Evolutionary conservation across 2,329 filamentous ascomycete genomes (phyloP).

Genomic region (Nemania diffusa): DNA sequence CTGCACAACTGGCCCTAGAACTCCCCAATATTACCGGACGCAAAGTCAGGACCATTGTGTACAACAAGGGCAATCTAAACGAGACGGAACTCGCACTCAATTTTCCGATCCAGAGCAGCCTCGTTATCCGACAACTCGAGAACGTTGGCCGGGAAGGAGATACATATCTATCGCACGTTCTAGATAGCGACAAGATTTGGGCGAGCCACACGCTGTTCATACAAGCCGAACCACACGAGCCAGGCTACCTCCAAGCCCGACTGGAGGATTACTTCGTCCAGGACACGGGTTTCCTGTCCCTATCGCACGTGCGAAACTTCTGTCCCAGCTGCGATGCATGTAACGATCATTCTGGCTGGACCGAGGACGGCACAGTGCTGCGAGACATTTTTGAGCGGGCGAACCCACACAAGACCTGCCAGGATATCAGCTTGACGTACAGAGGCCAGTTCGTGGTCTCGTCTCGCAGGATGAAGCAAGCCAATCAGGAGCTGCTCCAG

Average conservation of each 20-base stretch:
- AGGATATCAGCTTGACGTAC: slow-evolving; percentile 35
- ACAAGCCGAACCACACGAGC: slow-evolving; percentile 38
- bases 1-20: slow-evolving; percentile 31
- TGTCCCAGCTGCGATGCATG: slow-evolving; percentile 36
- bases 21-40: slow-evolving; percentile 33
- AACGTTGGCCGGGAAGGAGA: slow-evolving; percentile 40
- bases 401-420: slow-evolving; percentile 30
- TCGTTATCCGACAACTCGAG: slow-evolving; percentile 32
- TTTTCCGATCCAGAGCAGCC: slow-evolving; percentile 32
- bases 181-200: slow-evolving; percentile 34
- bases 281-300: slow-evolving; percentile 36
- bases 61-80: slow-evolving; percentile 36
- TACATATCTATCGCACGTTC: slow-evolving; percentile 35
- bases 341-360: slow-evolving; percentile 39
- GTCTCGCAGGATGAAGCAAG: slow-evolving; percentile 34
- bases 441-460: slow-evolving; percentile 39
- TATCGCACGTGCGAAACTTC: slow-evolving; percentile 37
- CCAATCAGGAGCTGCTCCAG: slow-evolving; percentile 29
- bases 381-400: slow-evolving; percentile 34
- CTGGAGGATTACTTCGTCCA: slow-evolving; percentile 36
- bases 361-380: slow-evolving; percentile 25
- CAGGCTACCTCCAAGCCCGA: slow-evolving; percentile 35
- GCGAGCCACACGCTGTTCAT: slow-evolving; percentile 39
- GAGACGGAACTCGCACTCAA: slow-evolving; percentile 31
- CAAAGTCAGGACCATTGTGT: slow-evolving; percentile 37